Percentiles rank a stretch among this genome's conserved stretches.
Evolutionary conservation across 805 yeast genomes (phyloP).

Genomic region (Pichia nakasei): DNA sequence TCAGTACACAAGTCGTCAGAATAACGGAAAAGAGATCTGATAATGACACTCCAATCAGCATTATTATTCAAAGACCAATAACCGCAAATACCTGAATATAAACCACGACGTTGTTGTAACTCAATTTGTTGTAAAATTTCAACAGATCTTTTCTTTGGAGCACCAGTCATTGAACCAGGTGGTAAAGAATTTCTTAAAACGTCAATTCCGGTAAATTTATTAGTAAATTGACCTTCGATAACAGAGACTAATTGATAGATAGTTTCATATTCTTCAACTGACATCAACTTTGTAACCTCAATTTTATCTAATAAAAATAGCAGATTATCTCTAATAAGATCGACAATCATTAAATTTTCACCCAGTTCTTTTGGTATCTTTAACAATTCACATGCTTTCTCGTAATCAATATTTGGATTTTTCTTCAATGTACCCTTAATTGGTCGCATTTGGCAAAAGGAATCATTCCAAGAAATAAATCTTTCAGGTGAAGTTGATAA

Average conservation of each 20-base stretch:
- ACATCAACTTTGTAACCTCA: constrained; percentile 70
- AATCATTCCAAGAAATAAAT: constrained; percentile 68
- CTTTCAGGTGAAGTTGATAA: constrained; percentile 93
- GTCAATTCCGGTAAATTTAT: constrained; percentile 60
- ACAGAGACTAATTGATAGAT: constrained; percentile 90
- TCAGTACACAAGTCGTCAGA: constrained; percentile 31
- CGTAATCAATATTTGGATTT: constrained; percentile 41
- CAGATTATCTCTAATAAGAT: constrained; percentile 86
- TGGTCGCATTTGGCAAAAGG: constrained; percentile 74
- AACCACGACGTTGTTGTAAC: constrained; percentile 54
- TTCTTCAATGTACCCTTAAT: constrained; percentile 93
- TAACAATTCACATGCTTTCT: constrained; percentile 53
- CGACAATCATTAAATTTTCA: constrained; percentile 95
- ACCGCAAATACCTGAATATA: constrained; percentile 92
- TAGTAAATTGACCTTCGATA: constrained; percentile 52
- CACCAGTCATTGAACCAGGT: constrained; percentile 99
- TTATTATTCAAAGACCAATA: constrained; percentile 84
- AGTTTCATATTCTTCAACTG: constrained; percentile 84
- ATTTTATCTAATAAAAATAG: constrained; percentile 59
- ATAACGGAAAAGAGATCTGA: constrained; percentile 72
- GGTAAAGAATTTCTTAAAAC: constrained; percentile 73
- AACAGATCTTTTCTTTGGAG: constrained; percentile 91
- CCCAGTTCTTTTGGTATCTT: constrained; percentile 89
- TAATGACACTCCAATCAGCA: constrained; percentile 95
- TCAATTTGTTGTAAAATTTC: constrained; percentile 65